A percentile compares a stretch with the other conserved stretches of the same genome.
Evolutionary conservation across 2,329 filamentous ascomycete species (phyloP).

Genomic region (Aurifilum marmelostoma): DNA sequence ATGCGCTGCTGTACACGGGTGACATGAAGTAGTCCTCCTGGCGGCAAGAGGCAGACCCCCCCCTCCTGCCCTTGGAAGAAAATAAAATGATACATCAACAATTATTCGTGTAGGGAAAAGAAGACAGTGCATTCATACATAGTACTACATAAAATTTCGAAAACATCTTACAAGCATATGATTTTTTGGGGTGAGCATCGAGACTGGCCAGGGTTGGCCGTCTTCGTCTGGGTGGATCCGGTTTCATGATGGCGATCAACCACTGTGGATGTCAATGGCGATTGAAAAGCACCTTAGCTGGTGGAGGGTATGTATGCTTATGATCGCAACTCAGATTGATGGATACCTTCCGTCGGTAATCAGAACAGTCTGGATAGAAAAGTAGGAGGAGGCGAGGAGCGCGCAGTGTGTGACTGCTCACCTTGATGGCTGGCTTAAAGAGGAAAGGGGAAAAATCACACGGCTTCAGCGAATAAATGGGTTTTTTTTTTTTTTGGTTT

Average conservation of each 20-base stretch:
- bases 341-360: too few relatives aligned
- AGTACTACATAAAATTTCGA: neutral
- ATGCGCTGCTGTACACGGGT: neutral
- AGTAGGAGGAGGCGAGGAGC: neutral
- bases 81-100: too few relatives aligned
- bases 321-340: too few relatives aligned
- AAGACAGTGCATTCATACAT: neutral
- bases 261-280: neutral
- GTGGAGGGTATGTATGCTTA: too few relatives aligned
- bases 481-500: too few relatives aligned
- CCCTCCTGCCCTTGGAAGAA: too few relatives aligned
- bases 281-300: neutral
- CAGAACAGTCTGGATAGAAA: too few relatives aligned
- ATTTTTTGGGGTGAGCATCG: neutral
- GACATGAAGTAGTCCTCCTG: too few relatives aligned
- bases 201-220: neutral
- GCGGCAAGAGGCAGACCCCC: too few relatives aligned
- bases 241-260: slow-evolving; percentile 27
- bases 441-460: too few relatives aligned
- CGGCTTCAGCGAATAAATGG: too few relatives aligned
- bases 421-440: neutral
- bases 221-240: slow-evolving; percentile 22
- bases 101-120: too few relatives aligned
- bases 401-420: neutral
- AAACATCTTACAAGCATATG: neutral